phyloP scores from a whole-genome alignment of 192 early-diverging fungal species.

The Piromyces finnis region DNA sequence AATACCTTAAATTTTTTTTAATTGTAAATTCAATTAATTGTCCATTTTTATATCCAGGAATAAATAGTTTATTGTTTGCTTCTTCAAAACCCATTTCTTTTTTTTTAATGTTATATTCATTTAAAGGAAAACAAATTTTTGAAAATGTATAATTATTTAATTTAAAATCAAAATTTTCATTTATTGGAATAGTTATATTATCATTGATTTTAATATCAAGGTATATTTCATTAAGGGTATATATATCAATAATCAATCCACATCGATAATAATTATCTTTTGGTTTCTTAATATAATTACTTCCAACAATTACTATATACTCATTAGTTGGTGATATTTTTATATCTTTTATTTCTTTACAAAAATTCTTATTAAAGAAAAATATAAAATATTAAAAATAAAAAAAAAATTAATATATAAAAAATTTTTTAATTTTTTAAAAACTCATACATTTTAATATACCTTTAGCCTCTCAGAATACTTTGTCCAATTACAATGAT shows the following conservation, averaged over 20 bases:
- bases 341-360: neutral
- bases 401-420: neutral
- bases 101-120: neutral
- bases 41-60: neutral
- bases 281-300: neutral
- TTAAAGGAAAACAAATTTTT: neutral
- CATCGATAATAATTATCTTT: neutral
- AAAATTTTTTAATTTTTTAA: too few relatives aligned
- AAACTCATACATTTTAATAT: too few relatives aligned
- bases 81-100: neutral
- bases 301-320: neutral
- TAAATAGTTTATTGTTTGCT: neutral
- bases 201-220: neutral
- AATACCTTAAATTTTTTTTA: neutral
- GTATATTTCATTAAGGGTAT: neutral
- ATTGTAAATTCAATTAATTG: neutral
- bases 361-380: neutral
- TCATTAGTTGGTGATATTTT: neutral
- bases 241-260: neutral
- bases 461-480: neutral
- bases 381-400: too few relatives aligned
- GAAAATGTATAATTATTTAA: neutral
- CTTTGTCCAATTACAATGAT: neutral
- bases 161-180: neutral
- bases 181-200: too few relatives aligned